These are phyloP conservation scores for Lentinula sp. DNA, from an alignment of 768 basidiomycete species.

Conservation along the genomic window DNA sequence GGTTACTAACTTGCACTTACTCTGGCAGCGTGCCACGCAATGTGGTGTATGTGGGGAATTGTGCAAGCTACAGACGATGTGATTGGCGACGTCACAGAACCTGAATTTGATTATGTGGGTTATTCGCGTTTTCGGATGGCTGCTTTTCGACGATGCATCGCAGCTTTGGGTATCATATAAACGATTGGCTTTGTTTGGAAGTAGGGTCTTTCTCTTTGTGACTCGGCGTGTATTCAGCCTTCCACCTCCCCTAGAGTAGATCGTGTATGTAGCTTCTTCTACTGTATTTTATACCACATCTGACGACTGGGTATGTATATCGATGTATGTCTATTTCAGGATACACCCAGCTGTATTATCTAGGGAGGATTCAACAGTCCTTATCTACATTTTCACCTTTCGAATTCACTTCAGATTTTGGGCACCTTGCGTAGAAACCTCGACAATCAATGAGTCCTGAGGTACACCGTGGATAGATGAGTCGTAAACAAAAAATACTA, in stretches of 20 bases:
- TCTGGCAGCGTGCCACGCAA: constrained; percentile 64
- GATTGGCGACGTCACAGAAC: constrained; percentile 46
- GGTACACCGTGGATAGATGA: not conserved
- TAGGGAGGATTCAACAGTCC: not conserved
- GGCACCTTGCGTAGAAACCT: too few relatives aligned
- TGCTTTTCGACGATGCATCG: constrained; percentile 53
- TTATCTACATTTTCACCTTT: too few relatives aligned
- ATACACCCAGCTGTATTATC: not conserved
- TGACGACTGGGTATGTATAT: not conserved
- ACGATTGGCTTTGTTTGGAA: not conserved
- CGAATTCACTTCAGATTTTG: too few relatives aligned
- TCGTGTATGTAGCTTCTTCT: not conserved
- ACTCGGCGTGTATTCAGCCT: not conserved
- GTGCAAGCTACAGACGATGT: constrained; percentile 81
- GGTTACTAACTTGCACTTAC: not conserved
- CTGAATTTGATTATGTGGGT: constrained; percentile 86
- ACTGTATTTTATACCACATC: not conserved
- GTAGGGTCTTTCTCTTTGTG: not conserved
- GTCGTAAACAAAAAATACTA: not conserved
- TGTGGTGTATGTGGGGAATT: constrained; percentile 95
- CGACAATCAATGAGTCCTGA: too few relatives aligned
- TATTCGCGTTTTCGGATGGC: constrained; percentile 71
- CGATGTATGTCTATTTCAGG: not conserved
- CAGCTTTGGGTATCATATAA: constrained; percentile 28
- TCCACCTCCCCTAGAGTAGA: not conserved